Conservation (phyloP, 495 filamentous ascomycete species). For the Penicillium cosmopolitanum region DNA sequence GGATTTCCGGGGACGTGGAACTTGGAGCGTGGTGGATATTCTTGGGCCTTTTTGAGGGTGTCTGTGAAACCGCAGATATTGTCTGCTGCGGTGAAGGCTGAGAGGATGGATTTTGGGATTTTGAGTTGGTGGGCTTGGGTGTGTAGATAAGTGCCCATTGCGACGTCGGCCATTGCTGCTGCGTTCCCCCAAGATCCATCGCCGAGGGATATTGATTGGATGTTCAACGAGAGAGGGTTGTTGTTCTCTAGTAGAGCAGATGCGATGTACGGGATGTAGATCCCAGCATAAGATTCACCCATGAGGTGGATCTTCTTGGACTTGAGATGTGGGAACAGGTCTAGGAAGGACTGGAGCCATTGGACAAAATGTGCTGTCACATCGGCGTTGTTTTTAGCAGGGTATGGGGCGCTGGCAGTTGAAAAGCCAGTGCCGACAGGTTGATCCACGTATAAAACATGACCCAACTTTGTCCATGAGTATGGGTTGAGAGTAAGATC, state of each 20-base stretch:
- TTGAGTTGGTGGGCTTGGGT: constrained; percentile 27
- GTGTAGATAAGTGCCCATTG: constrained; percentile 31
- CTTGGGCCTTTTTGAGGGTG: constrained; percentile 30
- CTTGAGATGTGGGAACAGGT: constrained; percentile 33
- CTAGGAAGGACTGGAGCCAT: constrained; percentile 45
- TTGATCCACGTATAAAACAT: constrained; percentile 50
- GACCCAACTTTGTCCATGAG: constrained; percentile 44
- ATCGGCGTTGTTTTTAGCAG: constrained; percentile 29
- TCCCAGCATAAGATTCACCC: constrained; percentile 47
- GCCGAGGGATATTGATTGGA: constrained; percentile 41
- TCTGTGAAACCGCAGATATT: constrained; percentile 38
- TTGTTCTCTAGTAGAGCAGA: constrained; percentile 37
- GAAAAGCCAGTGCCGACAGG: constrained; percentile 46
- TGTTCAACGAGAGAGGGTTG: constrained; percentile 31
- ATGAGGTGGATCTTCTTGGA: constrained; percentile 44
- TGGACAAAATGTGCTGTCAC: constrained; percentile 38
- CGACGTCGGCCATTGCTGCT: constrained; percentile 37
- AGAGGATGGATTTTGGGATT: constrained; percentile 32
- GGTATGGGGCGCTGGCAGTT: constrained; percentile 36
- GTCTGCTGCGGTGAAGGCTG: constrained; percentile 34
- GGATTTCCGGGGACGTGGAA: constrained; percentile 42
- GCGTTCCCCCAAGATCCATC: constrained; percentile 41
- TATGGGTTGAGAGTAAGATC: constrained; percentile 33
- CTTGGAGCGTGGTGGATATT: constrained; percentile 36
- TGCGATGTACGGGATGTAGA: constrained; percentile 47